A percentile compares a stretch with the other conserved stretches of the same genome.
Evolutionary conservation across 345 rosid species (phyloP).

Genomic region (Murraya koenigii): DNA sequence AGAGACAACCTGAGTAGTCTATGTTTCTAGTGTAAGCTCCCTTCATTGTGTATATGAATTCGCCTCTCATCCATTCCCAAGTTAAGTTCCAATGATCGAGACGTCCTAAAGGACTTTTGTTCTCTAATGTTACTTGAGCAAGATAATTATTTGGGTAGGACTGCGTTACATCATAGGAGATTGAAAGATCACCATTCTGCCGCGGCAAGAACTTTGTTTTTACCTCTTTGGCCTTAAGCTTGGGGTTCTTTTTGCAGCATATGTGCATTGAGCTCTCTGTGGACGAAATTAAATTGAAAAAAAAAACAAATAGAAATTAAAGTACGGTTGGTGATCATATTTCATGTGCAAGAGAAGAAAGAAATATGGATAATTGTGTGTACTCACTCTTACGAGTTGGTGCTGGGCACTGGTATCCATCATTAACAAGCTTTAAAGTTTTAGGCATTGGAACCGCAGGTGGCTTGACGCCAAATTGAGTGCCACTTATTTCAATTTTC

Average conservation of each 20-base stretch:
- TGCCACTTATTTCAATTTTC: slow-evolving; percentile 36
- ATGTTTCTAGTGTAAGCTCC: slow-evolving; percentile 41
- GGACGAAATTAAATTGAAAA: not conserved
- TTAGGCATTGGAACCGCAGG: slow-evolving; percentile 35
- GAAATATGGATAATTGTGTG: not conserved
- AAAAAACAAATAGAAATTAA: not conserved
- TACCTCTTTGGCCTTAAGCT: slow-evolving; percentile 2
- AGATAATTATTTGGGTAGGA: slow-evolving; percentile 27
- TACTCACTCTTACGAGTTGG: slow-evolving; percentile 12
- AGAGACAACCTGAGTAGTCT: slow-evolving; percentile 40
- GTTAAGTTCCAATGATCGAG: slow-evolving; percentile 62
- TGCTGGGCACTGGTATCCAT: slow-evolving; percentile 46
- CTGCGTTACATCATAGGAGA: slow-evolving; percentile 41
- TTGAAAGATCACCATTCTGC: slow-evolving; percentile 43
- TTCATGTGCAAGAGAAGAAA: not conserved
- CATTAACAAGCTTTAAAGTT: slow-evolving; percentile 33
- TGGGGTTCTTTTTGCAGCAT: slow-evolving; percentile 35
- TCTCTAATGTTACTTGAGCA: slow-evolving; percentile 49
- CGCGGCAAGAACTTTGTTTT: slow-evolving; percentile 27
- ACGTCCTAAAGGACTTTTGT: slow-evolving; percentile 42
- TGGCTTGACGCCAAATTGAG: slow-evolving; percentile 33
- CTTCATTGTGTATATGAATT: slow-evolving; percentile 46
- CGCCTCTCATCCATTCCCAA: slow-evolving; percentile 61
- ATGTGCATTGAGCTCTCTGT: slow-evolving; percentile 24
- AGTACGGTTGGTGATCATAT: too few species aligned